A percentile compares a stretch with the other conserved stretches of the same genome.
Conservation (phyloP, 2,329 filamentous ascomycete genomes). For the Teratosphaeriaceae sp. region DNA sequence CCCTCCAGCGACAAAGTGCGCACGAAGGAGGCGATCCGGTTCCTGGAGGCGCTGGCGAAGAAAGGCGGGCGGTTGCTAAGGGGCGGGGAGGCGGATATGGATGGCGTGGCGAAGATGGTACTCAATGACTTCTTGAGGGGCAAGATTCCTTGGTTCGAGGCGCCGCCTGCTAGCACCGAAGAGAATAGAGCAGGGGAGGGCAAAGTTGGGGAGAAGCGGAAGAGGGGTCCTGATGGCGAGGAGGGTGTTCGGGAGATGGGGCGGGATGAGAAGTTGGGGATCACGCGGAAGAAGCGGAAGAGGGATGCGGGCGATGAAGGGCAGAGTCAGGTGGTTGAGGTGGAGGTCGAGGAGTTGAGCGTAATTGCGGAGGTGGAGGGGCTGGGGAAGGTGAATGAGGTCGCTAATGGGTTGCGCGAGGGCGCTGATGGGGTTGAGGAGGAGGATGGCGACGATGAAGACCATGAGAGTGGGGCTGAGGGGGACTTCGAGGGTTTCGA, state of each 20-base stretch:
- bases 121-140: slow-evolving; percentile 93
- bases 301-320: slow-evolving; percentile 51
- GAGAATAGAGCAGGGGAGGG: too few species aligned
- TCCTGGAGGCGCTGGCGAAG: slow-evolving; percentile 78
- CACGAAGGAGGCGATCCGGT: slow-evolving; percentile 62
- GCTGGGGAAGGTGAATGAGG: slow-evolving; percentile 19
- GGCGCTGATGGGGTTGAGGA: slow-evolving; percentile 24
- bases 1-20: slow-evolving; percentile 24
- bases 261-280: slow-evolving; percentile 70
- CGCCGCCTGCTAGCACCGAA: slow-evolving; percentile 54
- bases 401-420: slow-evolving; percentile 27
- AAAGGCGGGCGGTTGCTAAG: slow-evolving; percentile 82
- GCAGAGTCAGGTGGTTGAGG: too few species aligned
- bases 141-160: slow-evolving; percentile 93
- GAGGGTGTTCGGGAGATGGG: slow-evolving; percentile 44
- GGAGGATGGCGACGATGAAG: slow-evolving; percentile 17
- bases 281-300: slow-evolving; percentile 76
- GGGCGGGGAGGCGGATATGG: slow-evolving; percentile 90
- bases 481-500: slow-evolving; percentile 25
- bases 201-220: slow-evolving; percentile 48
- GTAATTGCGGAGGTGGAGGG: slow-evolving; percentile 25
- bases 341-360: slow-evolving; percentile 18
- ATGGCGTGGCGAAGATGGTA: slow-evolving; percentile 94
- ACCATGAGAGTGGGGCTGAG: slow-evolving; percentile 20
- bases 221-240: slow-evolving; percentile 51